These are phyloP conservation scores for Trichoderma sp. DNA, from an alignment of 2,329 filamentous ascomycete species.

Conservation along the genomic window DNA sequence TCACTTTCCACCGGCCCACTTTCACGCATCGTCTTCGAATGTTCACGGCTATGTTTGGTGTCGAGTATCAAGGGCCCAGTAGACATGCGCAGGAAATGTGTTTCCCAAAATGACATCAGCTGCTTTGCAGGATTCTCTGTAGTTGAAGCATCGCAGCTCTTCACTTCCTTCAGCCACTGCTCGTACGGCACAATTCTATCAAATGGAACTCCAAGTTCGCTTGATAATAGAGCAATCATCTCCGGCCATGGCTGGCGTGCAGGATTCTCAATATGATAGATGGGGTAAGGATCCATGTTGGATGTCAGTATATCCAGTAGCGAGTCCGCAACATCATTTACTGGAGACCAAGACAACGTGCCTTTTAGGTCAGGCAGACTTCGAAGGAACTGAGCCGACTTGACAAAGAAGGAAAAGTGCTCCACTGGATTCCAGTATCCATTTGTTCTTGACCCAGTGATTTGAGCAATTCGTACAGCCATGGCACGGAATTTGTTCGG, in stretches of 20 bases:
- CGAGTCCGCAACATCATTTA: constrained; percentile 33
- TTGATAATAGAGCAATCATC: constrained; percentile 8
- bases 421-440: constrained; percentile 56
- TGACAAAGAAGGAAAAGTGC: constrained; percentile 50
- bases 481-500: constrained; percentile 44
- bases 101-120: too few species aligned
- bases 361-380: constrained; percentile 43
- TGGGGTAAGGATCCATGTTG: constrained; percentile 1
- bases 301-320: constrained; percentile 18
- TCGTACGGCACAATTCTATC: too few species aligned
- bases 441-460: constrained; percentile 48
- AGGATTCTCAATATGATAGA: constrained; percentile 30
- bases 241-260: constrained; percentile 24
- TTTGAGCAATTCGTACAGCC: constrained; percentile 49
- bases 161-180: too few species aligned
- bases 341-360: constrained; percentile 45
- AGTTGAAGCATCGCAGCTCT: too few species aligned
- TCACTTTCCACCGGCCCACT: too few species aligned
- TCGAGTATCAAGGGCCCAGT: too few species aligned
- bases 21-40: too few species aligned
- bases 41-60: too few species aligned
- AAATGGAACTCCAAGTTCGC: too few species aligned
- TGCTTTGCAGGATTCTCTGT: too few species aligned
- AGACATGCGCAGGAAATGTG: too few species aligned
- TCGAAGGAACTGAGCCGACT: constrained; percentile 46